Percentiles rank a stretch among this genome's conserved stretches.
Conservation (phyloP, 352 stramenopile species). For the Blastocystis sp. region DNA sequence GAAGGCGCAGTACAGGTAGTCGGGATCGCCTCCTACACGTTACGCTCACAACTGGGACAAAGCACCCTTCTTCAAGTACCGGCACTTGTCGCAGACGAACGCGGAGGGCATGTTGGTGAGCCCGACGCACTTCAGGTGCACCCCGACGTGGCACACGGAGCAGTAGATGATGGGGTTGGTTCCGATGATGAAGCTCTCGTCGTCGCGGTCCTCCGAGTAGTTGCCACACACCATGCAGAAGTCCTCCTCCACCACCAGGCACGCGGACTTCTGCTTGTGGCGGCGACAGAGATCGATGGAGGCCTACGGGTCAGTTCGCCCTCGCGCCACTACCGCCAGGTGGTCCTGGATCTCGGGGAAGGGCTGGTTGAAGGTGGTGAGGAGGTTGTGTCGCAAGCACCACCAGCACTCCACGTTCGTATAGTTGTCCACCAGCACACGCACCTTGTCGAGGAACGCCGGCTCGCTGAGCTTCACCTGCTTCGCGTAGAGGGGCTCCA, state of each 20-base stretch:
- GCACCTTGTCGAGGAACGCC: background rate
- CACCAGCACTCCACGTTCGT: conserved; percentile 19
- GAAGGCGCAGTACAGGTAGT: conserved; percentile 27
- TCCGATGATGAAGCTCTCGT: conserved; percentile 63
- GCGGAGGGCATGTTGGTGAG: conserved; percentile 6
- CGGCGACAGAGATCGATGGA: background rate
- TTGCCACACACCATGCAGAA: conserved; percentile 63
- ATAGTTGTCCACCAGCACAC: background rate
- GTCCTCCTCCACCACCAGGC: conserved; percentile 7
- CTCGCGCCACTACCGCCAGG: background rate
- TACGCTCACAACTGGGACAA: background rate
- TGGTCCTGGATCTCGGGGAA: background rate
- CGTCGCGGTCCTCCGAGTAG: conserved; percentile 67
- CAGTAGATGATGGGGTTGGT: conserved; percentile 71
- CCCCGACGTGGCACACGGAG: conserved; percentile 44
- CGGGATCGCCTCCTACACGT: conserved; percentile 33
- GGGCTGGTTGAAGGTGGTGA: conserved; percentile 24
- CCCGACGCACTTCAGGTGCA: conserved; percentile 66
- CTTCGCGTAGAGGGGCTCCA: background rate
- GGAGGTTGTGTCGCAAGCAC: conserved; percentile 18
- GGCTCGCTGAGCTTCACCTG: background rate
- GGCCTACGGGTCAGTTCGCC: background rate
- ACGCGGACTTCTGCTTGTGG: background rate
- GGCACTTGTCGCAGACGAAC: conserved; percentile 63
- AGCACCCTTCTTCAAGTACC: conserved; percentile 18